phyloP scores from a whole-genome alignment of 805 yeast species.

The Candida krabiensis region DNA sequence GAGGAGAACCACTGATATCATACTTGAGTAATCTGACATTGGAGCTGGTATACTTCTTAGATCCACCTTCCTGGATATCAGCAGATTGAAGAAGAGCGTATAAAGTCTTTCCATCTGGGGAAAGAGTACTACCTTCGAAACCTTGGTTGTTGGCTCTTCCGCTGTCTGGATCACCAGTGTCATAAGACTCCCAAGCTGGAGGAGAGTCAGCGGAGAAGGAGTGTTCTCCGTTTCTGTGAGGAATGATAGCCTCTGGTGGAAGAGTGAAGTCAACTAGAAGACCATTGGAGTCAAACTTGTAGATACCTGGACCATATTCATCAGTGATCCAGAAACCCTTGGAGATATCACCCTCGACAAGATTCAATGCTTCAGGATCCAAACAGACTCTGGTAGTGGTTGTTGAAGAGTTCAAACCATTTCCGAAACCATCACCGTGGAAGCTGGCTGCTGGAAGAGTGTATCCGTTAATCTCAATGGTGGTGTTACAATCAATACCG shows the following conservation, averaged over 20 bases:
- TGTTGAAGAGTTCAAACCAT: constrained; percentile 13
- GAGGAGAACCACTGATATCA: constrained; percentile 22
- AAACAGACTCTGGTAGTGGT: constrained; percentile 30
- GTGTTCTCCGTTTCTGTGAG: constrained; percentile 24
- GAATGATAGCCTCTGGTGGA: constrained; percentile 32
- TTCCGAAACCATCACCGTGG: constrained; percentile 34
- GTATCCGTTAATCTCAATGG: constrained; percentile 24
- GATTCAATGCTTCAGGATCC: constrained; percentile 31
- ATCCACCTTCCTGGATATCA: constrained; percentile 34
- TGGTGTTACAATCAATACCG: constrained; percentile 33
- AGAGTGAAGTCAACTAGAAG: constrained; percentile 25
- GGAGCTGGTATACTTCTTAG: constrained; percentile 20
- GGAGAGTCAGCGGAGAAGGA: constrained; percentile 30
- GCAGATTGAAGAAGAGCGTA: constrained; percentile 31
- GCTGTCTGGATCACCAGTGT: constrained; percentile 25
- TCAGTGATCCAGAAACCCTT: constrained; percentile 36
- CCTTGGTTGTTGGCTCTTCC: constrained; percentile 34
- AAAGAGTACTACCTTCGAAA: constrained; percentile 31
- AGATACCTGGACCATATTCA: constrained; percentile 35
- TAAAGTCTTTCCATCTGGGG: constrained; percentile 32
- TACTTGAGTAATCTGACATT: constrained; percentile 30
- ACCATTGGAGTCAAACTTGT: constrained; percentile 29
- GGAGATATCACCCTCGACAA: constrained; percentile 28
- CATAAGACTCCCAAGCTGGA: constrained; percentile 26
- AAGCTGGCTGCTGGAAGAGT: constrained; percentile 29